Base-by-base conservation (phyloP, 2,329 filamentous ascomycete genomes). In the Cadophora sp. region DNA sequence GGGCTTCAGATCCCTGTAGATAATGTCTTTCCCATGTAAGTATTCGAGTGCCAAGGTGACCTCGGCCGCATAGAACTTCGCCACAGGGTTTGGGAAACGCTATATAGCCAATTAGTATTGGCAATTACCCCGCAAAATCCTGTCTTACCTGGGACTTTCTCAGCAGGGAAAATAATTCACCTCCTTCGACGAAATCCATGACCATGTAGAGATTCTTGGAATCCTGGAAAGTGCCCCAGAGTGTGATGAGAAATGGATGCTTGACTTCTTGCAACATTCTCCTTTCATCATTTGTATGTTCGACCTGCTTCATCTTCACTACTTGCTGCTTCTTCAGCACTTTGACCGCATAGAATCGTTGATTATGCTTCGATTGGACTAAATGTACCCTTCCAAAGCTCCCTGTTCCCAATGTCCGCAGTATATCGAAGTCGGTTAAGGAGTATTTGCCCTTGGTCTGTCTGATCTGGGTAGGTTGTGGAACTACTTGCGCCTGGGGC, bases 221-320 rank as follows among this genome's bases (percentile, higher is more conserved):
- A 77, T 99, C 96, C 79, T 98, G 95, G 80, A 98, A 99, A 11
- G 96, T 99, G 68, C 96, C 96, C 96, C 96, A 99, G 50, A 99
- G 85, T 1, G 96, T 99, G 79, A 99, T 96, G 72, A 99, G 85
- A 82, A 99, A 99, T 14, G 96, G 94, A 81, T 99, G 95, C 81
- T 97, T 97, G 79, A 98, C 96, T 79, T 97, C 92, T 79, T 93
- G 92, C 76, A 99, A 83, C 96, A 99, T 99, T 76, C 88, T 89
- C 73, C 96, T 88, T 84, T 99, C 96, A 81, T 99, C 96, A 78
- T 99, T 99, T 74, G 96, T 99, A 83, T 99, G 96, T 82, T 99
- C 96, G 69, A 99, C 94, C 82, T 99, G 96, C 87, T 99, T 99
- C 96, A 99, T 98, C 85, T 97, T 97, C 80, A 99, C 94, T 65